These are phyloP conservation scores for Stephania cephalantha DNA, from an alignment of 164 flowering plant genomes.

Conservation along the genomic window DNA sequence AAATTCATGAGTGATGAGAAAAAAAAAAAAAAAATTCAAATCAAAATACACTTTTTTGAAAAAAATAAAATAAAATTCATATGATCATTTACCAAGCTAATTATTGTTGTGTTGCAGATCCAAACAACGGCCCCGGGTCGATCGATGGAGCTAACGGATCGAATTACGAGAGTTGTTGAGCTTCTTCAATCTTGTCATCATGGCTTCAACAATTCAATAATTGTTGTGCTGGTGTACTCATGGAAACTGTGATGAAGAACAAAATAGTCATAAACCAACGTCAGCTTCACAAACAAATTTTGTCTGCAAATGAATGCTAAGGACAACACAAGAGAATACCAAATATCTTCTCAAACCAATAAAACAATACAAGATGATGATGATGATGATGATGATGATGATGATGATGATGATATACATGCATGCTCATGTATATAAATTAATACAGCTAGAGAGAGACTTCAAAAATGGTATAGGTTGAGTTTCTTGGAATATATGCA, in stretches of 20 bases:
- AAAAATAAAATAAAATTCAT: too few relatives aligned
- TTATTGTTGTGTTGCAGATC: not conserved
- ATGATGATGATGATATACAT: too few relatives aligned
- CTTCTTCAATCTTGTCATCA: not conserved
- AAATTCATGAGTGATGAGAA: not conserved
- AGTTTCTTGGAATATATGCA: not conserved
- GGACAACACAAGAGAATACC: slow-evolving; percentile 10
- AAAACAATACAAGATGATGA: not conserved
- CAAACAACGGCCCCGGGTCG: not conserved
- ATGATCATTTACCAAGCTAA: not conserved
- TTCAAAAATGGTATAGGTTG: not conserved
- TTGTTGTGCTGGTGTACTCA: slow-evolving; percentile 12
- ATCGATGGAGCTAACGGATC: not conserved
- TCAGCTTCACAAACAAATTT: slow-evolving; percentile 27
- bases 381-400: too few relatives aligned
- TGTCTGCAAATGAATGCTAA: slow-evolving; percentile 17
- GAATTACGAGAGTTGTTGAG: not conserved
- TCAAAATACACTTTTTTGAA: too few relatives aligned
- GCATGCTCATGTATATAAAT: not conserved
- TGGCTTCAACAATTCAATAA: not conserved
- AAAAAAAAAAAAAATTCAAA: not conserved
- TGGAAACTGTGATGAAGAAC: slow-evolving; percentile 26
- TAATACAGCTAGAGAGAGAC: not conserved
- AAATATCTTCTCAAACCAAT: slow-evolving; percentile 3
- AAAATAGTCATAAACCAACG: slow-evolving; percentile 26